These are phyloP conservation scores for Fusarium coffeatum DNA, from an alignment of 2,329 filamentous ascomycete species.

Conservation along the genomic window DNA sequence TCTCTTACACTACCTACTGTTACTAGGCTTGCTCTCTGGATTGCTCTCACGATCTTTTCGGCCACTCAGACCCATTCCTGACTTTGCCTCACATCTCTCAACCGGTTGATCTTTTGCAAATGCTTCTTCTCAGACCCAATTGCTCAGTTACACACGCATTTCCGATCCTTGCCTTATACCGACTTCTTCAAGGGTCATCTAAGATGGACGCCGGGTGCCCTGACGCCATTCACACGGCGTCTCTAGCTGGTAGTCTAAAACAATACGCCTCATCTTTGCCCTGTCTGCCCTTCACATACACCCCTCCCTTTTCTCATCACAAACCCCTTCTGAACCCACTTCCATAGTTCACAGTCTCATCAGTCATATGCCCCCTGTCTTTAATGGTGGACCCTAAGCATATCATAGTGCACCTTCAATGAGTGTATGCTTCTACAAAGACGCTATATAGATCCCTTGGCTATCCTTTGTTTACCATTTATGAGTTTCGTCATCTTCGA, in stretches of 20 bases:
- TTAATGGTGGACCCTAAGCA: conserved; percentile 37
- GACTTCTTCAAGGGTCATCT: conserved; percentile 14
- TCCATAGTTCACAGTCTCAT: conserved; percentile 36
- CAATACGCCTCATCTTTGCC: conserved; percentile 45
- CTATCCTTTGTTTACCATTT: conserved; percentile 39
- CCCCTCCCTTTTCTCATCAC: conserved; percentile 29
- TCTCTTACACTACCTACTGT: conserved; percentile 16
- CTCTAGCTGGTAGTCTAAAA: conserved; percentile 39
- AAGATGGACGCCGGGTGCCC: conserved; percentile 21
- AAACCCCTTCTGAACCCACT: conserved; percentile 26
- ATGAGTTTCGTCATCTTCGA: conserved; percentile 43
- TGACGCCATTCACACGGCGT: conserved; percentile 40
- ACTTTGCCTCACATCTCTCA: conserved; percentile 32
- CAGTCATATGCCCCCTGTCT: conserved; percentile 42
- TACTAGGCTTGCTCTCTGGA: conserved; percentile 20
- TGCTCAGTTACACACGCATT: conserved; percentile 24
- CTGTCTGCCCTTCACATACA: conserved; percentile 35
- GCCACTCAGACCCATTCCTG: conserved; percentile 37
- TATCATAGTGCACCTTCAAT: conserved; percentile 31
- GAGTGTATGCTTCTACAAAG: conserved; percentile 34
- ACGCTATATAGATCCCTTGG: conserved; percentile 45
- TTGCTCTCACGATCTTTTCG: conserved; percentile 31
- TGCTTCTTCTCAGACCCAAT: conserved; percentile 3
- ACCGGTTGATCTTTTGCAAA: conserved; percentile 6
- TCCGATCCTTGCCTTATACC: conserved; percentile 8